These are phyloP conservation scores for Alnus rubra DNA, from an alignment of 306 rosid species.

Conservation along the genomic window DNA sequence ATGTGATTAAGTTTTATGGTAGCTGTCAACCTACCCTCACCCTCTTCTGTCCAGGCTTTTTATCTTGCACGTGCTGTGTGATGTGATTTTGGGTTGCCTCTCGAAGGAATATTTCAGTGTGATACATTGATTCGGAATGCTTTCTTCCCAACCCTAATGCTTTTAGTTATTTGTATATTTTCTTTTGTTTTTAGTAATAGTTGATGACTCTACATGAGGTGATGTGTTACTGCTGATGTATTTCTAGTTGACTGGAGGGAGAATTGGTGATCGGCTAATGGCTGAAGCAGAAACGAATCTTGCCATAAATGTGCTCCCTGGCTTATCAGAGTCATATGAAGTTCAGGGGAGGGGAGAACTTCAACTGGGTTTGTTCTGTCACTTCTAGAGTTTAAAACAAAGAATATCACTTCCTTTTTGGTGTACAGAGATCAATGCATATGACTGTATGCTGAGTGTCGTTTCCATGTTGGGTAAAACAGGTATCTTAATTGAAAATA, in stretches of 20 bases:
- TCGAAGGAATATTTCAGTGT: neutral
- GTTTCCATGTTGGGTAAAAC: conserved; percentile 38
- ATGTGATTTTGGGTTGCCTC: neutral
- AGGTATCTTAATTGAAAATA: conserved; percentile 96
- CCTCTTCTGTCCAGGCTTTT: neutral
- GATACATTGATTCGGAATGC: neutral
- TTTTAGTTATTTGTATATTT: conserved; percentile 17
- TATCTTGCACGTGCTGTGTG: neutral
- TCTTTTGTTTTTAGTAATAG: conserved; percentile 15
- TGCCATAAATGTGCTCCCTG: conserved; percentile 96
- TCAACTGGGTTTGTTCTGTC: conserved; percentile 71
- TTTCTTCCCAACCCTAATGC: conserved; percentile 3
- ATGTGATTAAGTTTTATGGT: neutral
- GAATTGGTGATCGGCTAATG: conserved; percentile 79
- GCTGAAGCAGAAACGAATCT: conserved; percentile 99
- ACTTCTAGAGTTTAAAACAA: neutral
- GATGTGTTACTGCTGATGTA: conserved; percentile 31
- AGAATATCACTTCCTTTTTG: neutral
- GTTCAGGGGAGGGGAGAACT: conserved; percentile 99
- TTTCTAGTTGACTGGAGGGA: conserved; percentile 87
- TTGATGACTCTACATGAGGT: conserved; percentile 25
- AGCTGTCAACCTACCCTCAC: neutral
- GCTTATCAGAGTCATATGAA: conserved; percentile 86
- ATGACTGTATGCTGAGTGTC: conserved; percentile 22
- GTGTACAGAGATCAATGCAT: neutral